Evolutionary conservation across 192 early-diverging fungal species (phyloP), one percentile per base, ranked within the genome.

Genomic region (Chytriomyces confervae): DNA sequence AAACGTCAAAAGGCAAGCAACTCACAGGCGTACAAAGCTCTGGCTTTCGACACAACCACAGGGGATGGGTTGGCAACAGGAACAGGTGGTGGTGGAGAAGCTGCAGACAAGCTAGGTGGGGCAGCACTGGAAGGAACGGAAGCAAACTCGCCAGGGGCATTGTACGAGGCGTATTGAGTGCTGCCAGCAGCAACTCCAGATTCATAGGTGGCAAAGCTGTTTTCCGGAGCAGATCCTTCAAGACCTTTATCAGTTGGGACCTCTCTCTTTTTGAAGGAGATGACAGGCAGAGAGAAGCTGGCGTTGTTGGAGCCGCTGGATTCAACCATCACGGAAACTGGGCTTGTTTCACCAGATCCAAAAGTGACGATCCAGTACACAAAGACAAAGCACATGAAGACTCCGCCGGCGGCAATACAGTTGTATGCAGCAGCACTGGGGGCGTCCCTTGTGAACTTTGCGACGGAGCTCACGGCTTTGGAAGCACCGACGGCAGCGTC

Each of bases 361-460:
- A 84, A 76, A 44, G 69, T 23, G 24, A 84, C 29, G 66, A 81
- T 80, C 69, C 68, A 77, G 46, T 67, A 77, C 24, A 81, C 46
- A 69, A 70, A 76, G n/a, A 64, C 73, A 69, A 84, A 80, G 50
- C 75, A 62, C 49, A 77, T 7, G 83, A 84, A 80, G 46, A 84
- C 68, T 9, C 45, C 24, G 23, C 83, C 83, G 36, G 78, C 66
- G 8, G 78, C 69, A 53, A 61, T 50, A 57, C 71, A 36, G 16
- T 47, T 60, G 44, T 47, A 60, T n/a, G 62, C 79, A 43, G 50
- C 65, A n/a, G 50, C 50, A 49, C 16, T 23, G 10, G 48, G 13
- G 78, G 48, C 7, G 46, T n/a, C 5, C 11, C 23, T 16, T 8
- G 66, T 1, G 18, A 9, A 8, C 6, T 27, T 50, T 46, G 60